A percentile compares a stretch with the other conserved stretches of the same genome.
phyloP scores from a whole-genome alignment of 495 filamentous ascomycete species.

The Barbatosphaeria neglecta region DNA sequence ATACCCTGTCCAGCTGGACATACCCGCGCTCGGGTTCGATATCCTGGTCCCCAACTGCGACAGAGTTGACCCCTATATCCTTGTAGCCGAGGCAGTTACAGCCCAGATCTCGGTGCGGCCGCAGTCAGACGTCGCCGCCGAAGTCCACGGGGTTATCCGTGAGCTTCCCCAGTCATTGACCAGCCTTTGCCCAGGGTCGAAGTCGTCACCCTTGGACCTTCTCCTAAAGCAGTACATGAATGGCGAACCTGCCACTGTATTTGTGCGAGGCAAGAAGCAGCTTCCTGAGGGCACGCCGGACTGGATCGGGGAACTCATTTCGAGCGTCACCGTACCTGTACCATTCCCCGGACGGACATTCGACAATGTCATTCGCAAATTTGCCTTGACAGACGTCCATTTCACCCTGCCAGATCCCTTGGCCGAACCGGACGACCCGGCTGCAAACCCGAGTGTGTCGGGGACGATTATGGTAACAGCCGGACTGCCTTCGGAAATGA shows the following conservation, averaged over 20 bases:
- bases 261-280: constrained; percentile 61
- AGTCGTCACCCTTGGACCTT: constrained; percentile 74
- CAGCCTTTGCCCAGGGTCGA: constrained; percentile 55
- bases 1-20: constrained; percentile 59
- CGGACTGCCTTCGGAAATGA: constrained; percentile 70
- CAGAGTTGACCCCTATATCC: constrained; percentile 49
- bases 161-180: constrained; percentile 61
- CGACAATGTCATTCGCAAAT: constrained; percentile 72
- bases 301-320: constrained; percentile 73
- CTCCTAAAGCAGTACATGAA: constrained; percentile 72
- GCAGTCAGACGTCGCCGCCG: constrained; percentile 49
- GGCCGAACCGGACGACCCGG: constrained; percentile 63
- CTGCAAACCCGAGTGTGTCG: constrained; percentile 64
- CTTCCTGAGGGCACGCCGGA: constrained; percentile 54
- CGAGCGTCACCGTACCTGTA: constrained; percentile 71
- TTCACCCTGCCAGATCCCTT: constrained; percentile 71
- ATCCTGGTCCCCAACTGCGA: constrained; percentile 76
- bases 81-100: constrained; percentile 60
- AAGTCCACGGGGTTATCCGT: constrained; percentile 55
- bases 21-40: constrained; percentile 73
- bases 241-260: constrained; percentile 64
- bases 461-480: constrained; percentile 70
- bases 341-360: constrained; percentile 71
- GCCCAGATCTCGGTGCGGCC: constrained; percentile 51
- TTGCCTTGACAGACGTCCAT: constrained; percentile 71